A percentile compares a stretch with the other conserved stretches of the same genome.
Evolutionary conservation across 1,139 yeast genomes (phyloP).

Genomic region (Blastobotrys apis): DNA sequence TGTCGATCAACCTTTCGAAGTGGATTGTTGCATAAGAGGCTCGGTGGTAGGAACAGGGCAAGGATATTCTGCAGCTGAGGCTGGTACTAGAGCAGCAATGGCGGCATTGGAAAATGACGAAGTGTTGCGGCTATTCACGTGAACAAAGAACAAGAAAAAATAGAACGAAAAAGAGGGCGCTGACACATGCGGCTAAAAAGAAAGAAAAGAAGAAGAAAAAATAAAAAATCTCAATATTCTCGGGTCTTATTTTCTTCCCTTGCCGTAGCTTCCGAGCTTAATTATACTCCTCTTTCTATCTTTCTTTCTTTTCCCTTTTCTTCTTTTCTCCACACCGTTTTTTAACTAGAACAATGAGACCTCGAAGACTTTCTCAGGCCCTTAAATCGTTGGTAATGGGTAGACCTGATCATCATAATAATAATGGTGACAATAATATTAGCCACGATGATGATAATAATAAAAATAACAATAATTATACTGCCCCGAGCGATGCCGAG

Average conservation of each 20-base stretch:
- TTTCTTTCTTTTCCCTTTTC: background rate
- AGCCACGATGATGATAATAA: background rate
- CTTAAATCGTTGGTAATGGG: conserved; percentile 6
- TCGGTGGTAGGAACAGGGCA: conserved; percentile 11
- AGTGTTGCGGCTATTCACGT: conserved; percentile 1
- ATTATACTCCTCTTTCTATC: background rate
- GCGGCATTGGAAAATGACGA: conserved; percentile 10
- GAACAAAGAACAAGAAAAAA: too few relatives aligned
- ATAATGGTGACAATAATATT: too few relatives aligned
- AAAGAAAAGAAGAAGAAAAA: too few relatives aligned
- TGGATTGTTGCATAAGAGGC: conserved; percentile 13
- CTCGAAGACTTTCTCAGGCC: conserved; percentile 2
- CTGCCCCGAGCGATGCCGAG: background rate
- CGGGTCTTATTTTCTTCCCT: too few relatives aligned
- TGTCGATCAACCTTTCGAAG: conserved; percentile 4
- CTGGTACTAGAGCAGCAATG: conserved; percentile 11
- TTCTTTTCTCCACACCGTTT: background rate
- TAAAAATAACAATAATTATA: background rate
- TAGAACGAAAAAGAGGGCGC: too few relatives aligned
- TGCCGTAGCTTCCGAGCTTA: too few relatives aligned
- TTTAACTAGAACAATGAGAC: background rate
- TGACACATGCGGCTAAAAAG: background rate
- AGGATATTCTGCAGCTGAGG: conserved; percentile 5
- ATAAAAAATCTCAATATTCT: too few relatives aligned
- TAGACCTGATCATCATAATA: too few relatives aligned